Conservation (phyloP, 1,284 basidiomycete species). For the Coniophora puteana region DNA sequence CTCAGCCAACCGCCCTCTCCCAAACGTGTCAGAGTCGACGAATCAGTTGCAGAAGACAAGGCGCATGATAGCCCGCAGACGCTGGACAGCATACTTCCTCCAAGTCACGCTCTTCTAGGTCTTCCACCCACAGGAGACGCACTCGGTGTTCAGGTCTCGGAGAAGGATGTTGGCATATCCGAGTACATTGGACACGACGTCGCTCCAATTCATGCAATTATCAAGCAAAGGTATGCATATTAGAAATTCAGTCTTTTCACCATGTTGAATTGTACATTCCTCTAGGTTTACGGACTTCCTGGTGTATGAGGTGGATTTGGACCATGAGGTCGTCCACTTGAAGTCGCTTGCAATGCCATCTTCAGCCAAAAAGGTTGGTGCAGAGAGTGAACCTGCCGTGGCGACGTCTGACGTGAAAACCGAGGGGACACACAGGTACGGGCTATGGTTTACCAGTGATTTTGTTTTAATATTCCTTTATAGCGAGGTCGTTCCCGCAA, state of each 20-base stretch:
- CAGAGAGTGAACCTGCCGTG: slow-evolving; percentile 11
- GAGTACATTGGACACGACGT: slow-evolving; percentile 76
- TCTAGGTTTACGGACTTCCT: slow-evolving; percentile 91
- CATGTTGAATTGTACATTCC: slow-evolving; percentile 4
- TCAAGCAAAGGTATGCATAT: slow-evolving; percentile 83
- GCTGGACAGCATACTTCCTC: slow-evolving; percentile 57
- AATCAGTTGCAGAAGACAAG: slow-evolving; percentile 8
- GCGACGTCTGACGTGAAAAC: slow-evolving; percentile 6
- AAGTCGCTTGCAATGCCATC: slow-evolving; percentile 73
- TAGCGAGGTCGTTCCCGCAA: slow-evolving; percentile 2
- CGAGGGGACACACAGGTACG: neutral
- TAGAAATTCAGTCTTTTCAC: no score
- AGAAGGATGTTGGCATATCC: slow-evolving; percentile 88
- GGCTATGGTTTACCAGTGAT: neutral
- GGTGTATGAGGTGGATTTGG: slow-evolving; percentile 84
- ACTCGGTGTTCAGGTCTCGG: slow-evolving; percentile 59
- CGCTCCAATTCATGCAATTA: slow-evolving; percentile 83
- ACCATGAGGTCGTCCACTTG: slow-evolving; percentile 75
- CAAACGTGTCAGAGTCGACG: slow-evolving; percentile 54
- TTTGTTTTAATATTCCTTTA: no score
- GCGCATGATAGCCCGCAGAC: slow-evolving; percentile 9
- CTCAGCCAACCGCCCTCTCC: slow-evolving; percentile 41
- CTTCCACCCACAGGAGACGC: slow-evolving; percentile 48
- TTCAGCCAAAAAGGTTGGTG: slow-evolving; percentile 31
- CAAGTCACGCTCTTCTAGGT: slow-evolving; percentile 66